Conservation (phyloP, 768 basidiomycete species). For the Pulveroboletus sp. region DNA sequence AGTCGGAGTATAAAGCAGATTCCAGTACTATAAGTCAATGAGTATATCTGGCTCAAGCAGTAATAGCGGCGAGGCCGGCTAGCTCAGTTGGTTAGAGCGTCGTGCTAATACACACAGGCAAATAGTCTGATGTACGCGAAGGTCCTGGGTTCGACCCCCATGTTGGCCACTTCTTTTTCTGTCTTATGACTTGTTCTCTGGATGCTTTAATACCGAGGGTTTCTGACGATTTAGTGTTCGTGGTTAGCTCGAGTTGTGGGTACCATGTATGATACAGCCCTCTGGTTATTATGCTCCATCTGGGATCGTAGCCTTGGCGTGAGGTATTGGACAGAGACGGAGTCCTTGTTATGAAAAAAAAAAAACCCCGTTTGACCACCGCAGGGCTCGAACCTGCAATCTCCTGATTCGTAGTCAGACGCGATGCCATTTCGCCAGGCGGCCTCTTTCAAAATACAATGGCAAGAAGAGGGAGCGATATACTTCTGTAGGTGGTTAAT, state of each 20-base stretch:
- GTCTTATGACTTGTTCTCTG: background rate
- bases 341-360: no score
- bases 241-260: background rate
- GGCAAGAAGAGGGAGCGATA: no score
- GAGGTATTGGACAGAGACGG: no score
- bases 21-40: no score
- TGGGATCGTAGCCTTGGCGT: no score
- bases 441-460: conserved; percentile 36
- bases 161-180: conserved; percentile 29
- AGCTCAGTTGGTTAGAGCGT: conserved; percentile 95
- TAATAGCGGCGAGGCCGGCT: conserved; percentile 51
- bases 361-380: conserved; percentile 51
- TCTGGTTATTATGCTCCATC: no score
- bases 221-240: background rate
- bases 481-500: no score
- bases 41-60: no score
- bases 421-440: conserved; percentile 94
- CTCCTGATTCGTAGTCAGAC: conserved; percentile 95
- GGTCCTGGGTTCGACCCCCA: conserved; percentile 41
- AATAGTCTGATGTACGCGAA: conserved; percentile 23
- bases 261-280: background rate
- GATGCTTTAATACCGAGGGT: background rate
- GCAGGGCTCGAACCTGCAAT: conserved; percentile 92
- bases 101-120: conserved; percentile 65
- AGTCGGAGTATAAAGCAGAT: no score